A percentile compares a stretch with the other conserved stretches of the same genome.
Conservation (phyloP, 2,329 filamentous ascomycete species). For the Ophiostoma sp. region DNA sequence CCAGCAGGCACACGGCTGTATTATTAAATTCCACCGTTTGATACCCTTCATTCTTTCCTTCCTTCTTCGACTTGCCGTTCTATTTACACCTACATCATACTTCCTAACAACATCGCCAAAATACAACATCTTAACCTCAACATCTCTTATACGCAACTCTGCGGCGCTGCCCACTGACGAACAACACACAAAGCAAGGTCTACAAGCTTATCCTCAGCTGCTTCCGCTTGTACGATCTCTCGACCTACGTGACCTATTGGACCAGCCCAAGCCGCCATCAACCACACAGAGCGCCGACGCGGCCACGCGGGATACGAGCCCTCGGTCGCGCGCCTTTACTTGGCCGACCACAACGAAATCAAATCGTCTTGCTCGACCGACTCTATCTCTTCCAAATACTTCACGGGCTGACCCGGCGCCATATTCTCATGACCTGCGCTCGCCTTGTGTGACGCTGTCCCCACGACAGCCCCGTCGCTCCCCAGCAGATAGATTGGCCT, state of each 20-base stretch:
- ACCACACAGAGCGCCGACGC: neutral
- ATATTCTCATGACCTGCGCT: neutral
- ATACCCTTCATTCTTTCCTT: slow-evolving; percentile 4
- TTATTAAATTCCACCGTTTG: slow-evolving; percentile 18
- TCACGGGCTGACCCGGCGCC: neutral
- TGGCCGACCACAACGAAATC: neutral
- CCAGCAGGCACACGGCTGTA: neutral
- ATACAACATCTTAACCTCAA: neutral
- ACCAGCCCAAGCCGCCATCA: neutral
- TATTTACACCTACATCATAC: slow-evolving; percentile 4
- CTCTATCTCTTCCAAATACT: neutral
- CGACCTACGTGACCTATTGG: neutral
- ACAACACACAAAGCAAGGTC: too few species aligned
- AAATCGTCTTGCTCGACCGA: neutral
- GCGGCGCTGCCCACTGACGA: too few species aligned
- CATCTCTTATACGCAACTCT: neutral
- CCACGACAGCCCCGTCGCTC: neutral
- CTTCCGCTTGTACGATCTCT: too few species aligned
- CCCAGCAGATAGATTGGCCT: neutral
- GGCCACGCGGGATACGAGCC: neutral
- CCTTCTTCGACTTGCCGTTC: neutral
- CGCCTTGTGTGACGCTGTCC: neutral
- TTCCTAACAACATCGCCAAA: slow-evolving; percentile 10
- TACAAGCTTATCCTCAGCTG: too few species aligned
- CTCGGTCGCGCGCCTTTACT: neutral